Conservation (phyloP, 768 basidiomycete genomes). For the Tricholoma hemisulphureum region DNA sequence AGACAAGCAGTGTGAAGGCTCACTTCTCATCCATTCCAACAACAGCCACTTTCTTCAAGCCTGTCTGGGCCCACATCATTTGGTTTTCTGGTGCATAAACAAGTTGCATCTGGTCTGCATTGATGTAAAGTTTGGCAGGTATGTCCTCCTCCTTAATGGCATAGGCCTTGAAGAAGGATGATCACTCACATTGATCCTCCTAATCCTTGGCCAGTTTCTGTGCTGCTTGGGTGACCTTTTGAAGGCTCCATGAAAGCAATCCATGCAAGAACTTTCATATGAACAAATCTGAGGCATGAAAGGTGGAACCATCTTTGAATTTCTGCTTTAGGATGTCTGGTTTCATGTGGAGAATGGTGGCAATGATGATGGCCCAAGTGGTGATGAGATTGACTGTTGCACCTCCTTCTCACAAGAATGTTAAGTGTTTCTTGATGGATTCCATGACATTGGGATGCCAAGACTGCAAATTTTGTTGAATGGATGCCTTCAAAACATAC, state of each 20-base stretch:
- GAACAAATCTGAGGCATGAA: conserved; percentile 28
- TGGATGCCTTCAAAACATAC: conserved; percentile 8
- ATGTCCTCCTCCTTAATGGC: conserved; percentile 32
- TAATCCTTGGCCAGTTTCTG: conserved; percentile 35
- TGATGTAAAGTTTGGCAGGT: conserved; percentile 27
- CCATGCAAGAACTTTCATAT: conserved; percentile 13
- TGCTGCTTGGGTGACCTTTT: conserved; percentile 29
- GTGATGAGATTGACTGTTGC: conserved; percentile 24
- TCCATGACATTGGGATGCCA: conserved; percentile 16
- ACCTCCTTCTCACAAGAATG: conserved; percentile 17
- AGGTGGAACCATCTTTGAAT: conserved; percentile 24
- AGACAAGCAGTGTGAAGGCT: conserved; percentile 33
- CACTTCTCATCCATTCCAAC: conserved; percentile 38
- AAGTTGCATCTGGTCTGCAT: conserved; percentile 35
- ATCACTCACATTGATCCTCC: conserved; percentile 25
- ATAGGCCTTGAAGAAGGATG: conserved; percentile 24
- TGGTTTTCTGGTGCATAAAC: conserved; percentile 28
- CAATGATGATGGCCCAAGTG: conserved; percentile 29
- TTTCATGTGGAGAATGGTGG: conserved; percentile 18
- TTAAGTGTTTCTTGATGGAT: conserved; percentile 15
- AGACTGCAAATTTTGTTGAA: conserved; percentile 4
- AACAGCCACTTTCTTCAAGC: conserved; percentile 31
- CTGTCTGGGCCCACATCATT: conserved; percentile 25
- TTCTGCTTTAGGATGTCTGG: conserved; percentile 27
- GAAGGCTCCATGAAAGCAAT: conserved; percentile 24